These are phyloP conservation scores for Daldinia sp. DNA, from an alignment of 2,329 filamentous ascomycete genomes.

Conservation along the genomic window DNA sequence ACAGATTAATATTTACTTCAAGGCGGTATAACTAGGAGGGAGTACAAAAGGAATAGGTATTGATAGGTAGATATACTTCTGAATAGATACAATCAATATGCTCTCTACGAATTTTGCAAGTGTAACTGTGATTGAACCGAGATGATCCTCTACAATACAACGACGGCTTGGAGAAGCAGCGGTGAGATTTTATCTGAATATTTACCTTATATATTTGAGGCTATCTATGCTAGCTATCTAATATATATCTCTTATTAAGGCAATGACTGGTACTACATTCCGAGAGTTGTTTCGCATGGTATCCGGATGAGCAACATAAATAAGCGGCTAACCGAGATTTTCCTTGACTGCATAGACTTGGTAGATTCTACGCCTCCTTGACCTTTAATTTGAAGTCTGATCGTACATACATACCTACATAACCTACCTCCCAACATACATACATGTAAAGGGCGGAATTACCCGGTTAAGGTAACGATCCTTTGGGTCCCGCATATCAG, in stretches of 20 bases:
- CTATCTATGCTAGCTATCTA: not conserved
- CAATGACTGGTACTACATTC: not conserved
- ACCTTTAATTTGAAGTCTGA: not conserved
- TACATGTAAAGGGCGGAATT: slow-evolving; percentile 2
- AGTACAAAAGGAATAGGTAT: slow-evolving; percentile 2
- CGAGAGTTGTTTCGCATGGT: not conserved
- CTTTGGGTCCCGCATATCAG: slow-evolving; percentile 5
- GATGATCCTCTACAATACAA: slow-evolving; percentile 23
- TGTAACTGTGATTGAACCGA: slow-evolving; percentile 9
- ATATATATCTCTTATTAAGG: not conserved
- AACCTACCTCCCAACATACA: not conserved
- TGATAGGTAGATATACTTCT: slow-evolving; percentile 3
- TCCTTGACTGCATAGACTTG: not conserved
- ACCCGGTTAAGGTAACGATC: slow-evolving; percentile 7
- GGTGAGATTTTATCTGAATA: slow-evolving; percentile 37
- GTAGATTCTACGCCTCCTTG: not conserved
- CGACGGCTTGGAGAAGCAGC: slow-evolving; percentile 32
- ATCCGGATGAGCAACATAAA: slow-evolving; percentile 1
- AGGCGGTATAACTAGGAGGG: slow-evolving; percentile 17
- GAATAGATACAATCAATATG: slow-evolving; percentile 14
- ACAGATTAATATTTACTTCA: not conserved
- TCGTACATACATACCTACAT: not conserved
- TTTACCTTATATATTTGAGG: not conserved
- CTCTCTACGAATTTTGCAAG: slow-evolving; percentile 8
- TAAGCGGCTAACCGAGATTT: slow-evolving; percentile 9